These are phyloP conservation scores for Euphrasia arctica DNA, from an alignment of 305 asterid genomes.

Conservation along the genomic window DNA sequence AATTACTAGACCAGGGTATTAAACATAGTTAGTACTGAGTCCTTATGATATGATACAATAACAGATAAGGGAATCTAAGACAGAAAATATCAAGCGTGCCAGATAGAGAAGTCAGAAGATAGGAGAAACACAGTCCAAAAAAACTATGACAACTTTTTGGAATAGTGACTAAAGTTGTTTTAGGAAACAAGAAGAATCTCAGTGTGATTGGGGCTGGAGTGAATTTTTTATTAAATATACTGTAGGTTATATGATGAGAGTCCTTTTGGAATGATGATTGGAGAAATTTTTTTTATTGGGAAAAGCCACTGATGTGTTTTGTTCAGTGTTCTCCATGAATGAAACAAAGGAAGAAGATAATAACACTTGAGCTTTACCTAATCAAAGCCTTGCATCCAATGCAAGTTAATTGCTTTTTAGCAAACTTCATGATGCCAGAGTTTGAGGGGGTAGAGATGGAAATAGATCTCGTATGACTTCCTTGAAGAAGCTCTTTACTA, in stretches of 20 bases:
- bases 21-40: conserved; percentile 19
- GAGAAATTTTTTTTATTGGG: background rate
- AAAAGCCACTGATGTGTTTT: conserved; percentile 2
- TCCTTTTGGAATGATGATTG: too few species aligned
- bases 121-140: background rate
- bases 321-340: background rate
- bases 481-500: conserved; percentile 94
- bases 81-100: background rate
- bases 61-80: background rate
- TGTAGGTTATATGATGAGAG: too few species aligned
- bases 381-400: conserved; percentile 93
- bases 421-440: conserved; percentile 91
- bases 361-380: conserved; percentile 44
- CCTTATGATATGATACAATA: background rate
- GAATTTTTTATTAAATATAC: too few species aligned
- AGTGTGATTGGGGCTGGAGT: background rate
- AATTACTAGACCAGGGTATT: conserved; percentile 47
- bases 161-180: background rate
- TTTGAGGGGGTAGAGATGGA: conserved; percentile 93
- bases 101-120: background rate
- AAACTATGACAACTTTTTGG: background rate
- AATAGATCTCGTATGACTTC: conserved; percentile 88
- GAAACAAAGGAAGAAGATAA: conserved; percentile 17
- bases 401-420: conserved; percentile 81
- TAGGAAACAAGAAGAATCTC: background rate